These are phyloP conservation scores for Fusarium heterosporum DNA, from an alignment of 2,329 filamentous ascomycete genomes.

Conservation along the genomic window DNA sequence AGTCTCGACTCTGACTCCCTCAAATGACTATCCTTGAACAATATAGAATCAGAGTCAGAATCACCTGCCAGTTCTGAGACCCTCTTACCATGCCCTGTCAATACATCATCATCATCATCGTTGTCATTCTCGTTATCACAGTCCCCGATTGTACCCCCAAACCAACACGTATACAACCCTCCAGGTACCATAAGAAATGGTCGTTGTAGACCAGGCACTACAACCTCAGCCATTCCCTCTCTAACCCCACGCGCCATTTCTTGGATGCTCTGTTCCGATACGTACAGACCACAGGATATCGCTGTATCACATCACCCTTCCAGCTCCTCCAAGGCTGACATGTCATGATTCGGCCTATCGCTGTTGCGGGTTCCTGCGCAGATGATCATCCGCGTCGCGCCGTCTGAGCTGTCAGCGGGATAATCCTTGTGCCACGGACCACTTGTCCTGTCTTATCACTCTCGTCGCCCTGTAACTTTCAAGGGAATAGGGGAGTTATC, in stretches of 20 bases:
- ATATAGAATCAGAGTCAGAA: constrained; percentile 3
- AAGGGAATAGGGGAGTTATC: neutral
- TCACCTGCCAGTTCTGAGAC: constrained; percentile 14
- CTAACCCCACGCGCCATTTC: constrained; percentile 44
- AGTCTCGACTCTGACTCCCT: neutral
- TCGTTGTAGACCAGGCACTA: no score
- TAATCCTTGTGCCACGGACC: constrained; percentile 30
- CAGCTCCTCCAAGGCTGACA: constrained; percentile 17
- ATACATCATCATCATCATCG: constrained; percentile 14
- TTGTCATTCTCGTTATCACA: neutral
- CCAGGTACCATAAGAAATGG: no score
- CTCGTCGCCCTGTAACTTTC: constrained; percentile 10
- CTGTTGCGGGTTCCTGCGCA: constrained; percentile 49
- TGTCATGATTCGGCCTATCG: constrained; percentile 39
- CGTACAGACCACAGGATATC: neutral
- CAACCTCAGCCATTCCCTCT: neutral
- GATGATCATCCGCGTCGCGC: constrained; percentile 47
- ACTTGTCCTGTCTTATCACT: constrained; percentile 35
- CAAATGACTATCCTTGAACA: neutral
- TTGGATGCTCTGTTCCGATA: constrained; percentile 9
- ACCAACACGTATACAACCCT: constrained; percentile 8
- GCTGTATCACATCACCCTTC: constrained; percentile 5
- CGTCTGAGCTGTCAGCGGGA: constrained; percentile 43
- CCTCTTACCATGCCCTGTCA: neutral
- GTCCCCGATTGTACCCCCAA: constrained; percentile 15